Conservation (phyloP, 2,329 filamentous ascomycete genomes). For the Colletotrichum sp. region DNA sequence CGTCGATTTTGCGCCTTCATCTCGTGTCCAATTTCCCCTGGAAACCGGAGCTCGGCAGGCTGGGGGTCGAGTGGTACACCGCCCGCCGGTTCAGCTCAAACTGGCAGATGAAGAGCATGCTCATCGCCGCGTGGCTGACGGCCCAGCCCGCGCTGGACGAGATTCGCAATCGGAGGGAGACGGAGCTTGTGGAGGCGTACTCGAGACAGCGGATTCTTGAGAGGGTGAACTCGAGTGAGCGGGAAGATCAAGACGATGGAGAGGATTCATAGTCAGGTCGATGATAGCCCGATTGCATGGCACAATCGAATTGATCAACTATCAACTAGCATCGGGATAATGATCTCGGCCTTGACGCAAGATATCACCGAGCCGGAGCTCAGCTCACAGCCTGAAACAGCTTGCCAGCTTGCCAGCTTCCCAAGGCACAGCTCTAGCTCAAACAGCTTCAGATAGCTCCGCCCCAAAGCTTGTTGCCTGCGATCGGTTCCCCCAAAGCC, state of each 20-base stretch:
- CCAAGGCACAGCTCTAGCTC: background rate
- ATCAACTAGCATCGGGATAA: background rate
- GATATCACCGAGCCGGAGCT: background rate
- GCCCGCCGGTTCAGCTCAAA: slow-evolving; percentile 10
- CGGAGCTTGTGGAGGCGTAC: slow-evolving; percentile 17
- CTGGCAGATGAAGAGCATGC: slow-evolving; percentile 25
- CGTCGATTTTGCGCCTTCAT: slow-evolving; percentile 25
- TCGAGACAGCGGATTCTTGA: background rate
- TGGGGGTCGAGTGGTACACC: slow-evolving; percentile 15
- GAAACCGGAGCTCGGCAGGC: slow-evolving; percentile 14
- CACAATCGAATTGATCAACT: background rate
- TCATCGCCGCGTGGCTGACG: slow-evolving; percentile 26
- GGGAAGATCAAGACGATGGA: background rate
- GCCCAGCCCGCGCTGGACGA: slow-evolving; percentile 25
- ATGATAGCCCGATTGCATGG: background rate
- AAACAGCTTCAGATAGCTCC: background rate
- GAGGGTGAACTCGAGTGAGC: background rate
- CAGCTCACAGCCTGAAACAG: background rate
- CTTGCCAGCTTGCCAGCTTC: background rate
- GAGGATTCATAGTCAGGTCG: background rate
- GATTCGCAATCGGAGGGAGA: slow-evolving; percentile 21
- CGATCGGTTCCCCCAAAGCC: background rate
- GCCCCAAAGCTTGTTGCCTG: background rate
- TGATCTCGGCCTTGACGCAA: background rate
- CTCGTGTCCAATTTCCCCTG: slow-evolving; percentile 27